Base-by-base conservation (phyloP, 768 basidiomycete genomes). In the Holtermannia corniformis region DNA sequence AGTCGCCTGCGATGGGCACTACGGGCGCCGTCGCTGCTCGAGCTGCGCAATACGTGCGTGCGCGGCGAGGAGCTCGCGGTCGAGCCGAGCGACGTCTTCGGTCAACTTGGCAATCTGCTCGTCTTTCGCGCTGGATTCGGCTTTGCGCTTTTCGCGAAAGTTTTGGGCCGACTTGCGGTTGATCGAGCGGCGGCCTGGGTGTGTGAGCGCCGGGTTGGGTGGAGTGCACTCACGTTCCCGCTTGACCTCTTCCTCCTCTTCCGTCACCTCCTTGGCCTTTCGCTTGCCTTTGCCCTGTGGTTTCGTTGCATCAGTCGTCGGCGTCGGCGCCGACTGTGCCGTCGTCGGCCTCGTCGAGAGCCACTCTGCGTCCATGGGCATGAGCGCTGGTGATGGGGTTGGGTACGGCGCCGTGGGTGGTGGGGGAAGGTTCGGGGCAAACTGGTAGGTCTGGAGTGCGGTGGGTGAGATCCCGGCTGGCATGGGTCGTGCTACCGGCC, bases 131-230 rank as follows among this genome's bases (percentile, higher is more conserved):
- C 52, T 54, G 22, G 49, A 27, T 32, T 59, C 54, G 42, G 45
- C 54, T 48, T 52, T 51, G n/a, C 58, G 26, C 20, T 47, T 37
- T 4, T 19, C 27, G 19, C 58, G 58, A 37, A 55, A 54, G 46
- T 55, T 59, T 44, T 55, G 54, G 22, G 58, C 58, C 13, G 58
- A 59, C 25, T 49, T 51, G 19, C 58, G 58, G 20, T 59, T 59
- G 47, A 59, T 59, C 14, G 20, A 41, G 20, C 58, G 54, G 14
- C 58, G 58, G 41, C 55, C 58, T 59, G 37, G n/a, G 7, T 7
- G 7, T 37, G 32, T 37, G 10, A 37, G 32, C 32, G 7, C 16
- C 32, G 16, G 16, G 32, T 37, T 37, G 7, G 7, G 7, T 7
- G 32, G 32, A 37, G 16, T 7, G 16, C 7, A 37, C 32, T 37